Evolutionary conservation across 2,329 filamentous ascomycete genomes (phyloP).

Genomic region (Hypoxylon sp.): DNA sequence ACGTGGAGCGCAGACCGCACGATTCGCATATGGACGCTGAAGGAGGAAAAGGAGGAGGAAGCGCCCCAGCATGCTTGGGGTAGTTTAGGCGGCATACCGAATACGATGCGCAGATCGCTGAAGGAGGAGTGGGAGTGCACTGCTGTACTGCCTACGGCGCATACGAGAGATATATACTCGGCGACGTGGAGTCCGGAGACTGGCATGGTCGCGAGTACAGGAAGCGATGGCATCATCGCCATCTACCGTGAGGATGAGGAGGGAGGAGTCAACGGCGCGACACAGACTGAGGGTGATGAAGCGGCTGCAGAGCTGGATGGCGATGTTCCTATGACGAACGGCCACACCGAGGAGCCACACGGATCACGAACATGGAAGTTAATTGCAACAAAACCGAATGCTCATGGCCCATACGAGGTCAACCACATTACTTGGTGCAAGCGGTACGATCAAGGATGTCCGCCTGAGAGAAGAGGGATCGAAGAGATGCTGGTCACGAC

Average conservation of each 20-base stretch:
- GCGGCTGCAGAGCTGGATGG: conserved; percentile 53
- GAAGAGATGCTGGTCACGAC: conserved; percentile 93
- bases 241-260: conserved; percentile 77
- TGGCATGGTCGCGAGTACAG: conserved; percentile 87
- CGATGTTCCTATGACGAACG: conserved; percentile 52
- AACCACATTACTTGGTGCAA: conserved; percentile 93
- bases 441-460: conserved; percentile 75
- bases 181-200: conserved; percentile 84
- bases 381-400: conserved; percentile 76
- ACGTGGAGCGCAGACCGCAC: conserved; percentile 89
- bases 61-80: conserved; percentile 56
- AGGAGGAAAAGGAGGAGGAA: conserved; percentile 65
- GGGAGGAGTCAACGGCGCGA: conserved; percentile 30
- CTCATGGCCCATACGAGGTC: conserved; percentile 93
- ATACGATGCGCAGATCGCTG: conserved; percentile 83
- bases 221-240: conserved; percentile 86
- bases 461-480: conserved; percentile 63
- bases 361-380: conserved; percentile 77
- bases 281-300: conserved; percentile 42
- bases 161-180: conserved; percentile 87
- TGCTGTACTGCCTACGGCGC: conserved; percentile 78
- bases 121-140: conserved; percentile 90
- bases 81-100: conserved; percentile 78
- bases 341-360: conserved; percentile 42
- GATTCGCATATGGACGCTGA: conserved; percentile 83